Base-by-base conservation (phyloP, 2,329 filamentous ascomycete genomes). In the Salinomyces thailandicus region DNA sequence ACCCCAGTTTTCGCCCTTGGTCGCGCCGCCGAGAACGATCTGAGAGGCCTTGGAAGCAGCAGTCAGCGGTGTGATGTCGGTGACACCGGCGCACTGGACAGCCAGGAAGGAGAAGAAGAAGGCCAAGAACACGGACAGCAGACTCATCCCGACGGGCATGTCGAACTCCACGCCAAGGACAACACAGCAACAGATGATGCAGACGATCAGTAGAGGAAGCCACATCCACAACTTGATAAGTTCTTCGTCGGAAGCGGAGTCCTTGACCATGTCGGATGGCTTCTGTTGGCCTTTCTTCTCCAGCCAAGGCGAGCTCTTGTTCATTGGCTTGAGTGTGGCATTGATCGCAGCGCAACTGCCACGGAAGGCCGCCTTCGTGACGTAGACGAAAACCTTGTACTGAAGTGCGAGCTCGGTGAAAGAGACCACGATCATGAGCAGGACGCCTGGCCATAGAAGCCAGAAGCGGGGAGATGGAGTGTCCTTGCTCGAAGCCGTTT, bases 21-120 rank as follows among this genome's bases (percentile, higher is more conserved):
- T 80, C 18, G 76, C 75, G 34, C 72, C 77, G 45, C 77, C 77
- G 31, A 79, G 75, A 37, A 82, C 68, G 38, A 81, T 72, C 62
- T 81, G 78, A 2, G 75, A 78, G 4, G 77, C 77, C 59, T 81
- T 82, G 46, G 76, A 70, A 0, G 75, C 75, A 3, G 78, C 75
- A 3, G 77, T 81, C 2, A 81, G 62, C 0, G 78, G 78, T 0
- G 77, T 76, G 47, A 71, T 71, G 47, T 78, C 73, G 12, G 68
- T 54, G 15, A 50, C 43, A 41, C 51, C 74, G 18, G 69, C 68
- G 51, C 72, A 74, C 52, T 77, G 73, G 43, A 77, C 73, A 31
- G 71, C 72, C 16, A 78, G 60, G 62, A 77, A 73, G 30, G 71
- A 70, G 58, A 77, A 77, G 49, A 77, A 61, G 62, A 77, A 73